These are phyloP conservation scores for Xylaria digitata DNA, from an alignment of 2,329 filamentous ascomycete species.

Conservation along the genomic window DNA sequence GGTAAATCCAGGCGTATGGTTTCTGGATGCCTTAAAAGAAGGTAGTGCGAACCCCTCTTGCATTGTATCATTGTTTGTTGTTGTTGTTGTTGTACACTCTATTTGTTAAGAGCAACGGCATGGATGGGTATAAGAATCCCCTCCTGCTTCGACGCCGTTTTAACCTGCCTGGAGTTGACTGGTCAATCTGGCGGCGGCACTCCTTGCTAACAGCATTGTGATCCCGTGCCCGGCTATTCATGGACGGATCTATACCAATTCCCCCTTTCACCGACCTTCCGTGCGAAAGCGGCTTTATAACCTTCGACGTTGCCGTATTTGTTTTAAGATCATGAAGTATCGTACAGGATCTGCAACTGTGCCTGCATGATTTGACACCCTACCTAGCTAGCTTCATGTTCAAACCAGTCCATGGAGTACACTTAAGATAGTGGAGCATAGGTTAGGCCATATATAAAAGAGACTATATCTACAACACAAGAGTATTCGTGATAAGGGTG, in stretches of 20 bases:
- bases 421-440: conserved; percentile 23
- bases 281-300: conserved; percentile 15
- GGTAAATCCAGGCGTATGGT: conserved; percentile 37
- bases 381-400: conserved; percentile 5
- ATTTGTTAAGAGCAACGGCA: conserved; percentile 24
- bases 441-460: conserved; percentile 26
- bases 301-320: conserved; percentile 14
- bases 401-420: conserved; percentile 15
- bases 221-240: not conserved
- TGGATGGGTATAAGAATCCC: conserved; percentile 17
- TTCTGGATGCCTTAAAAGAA: conserved; percentile 38
- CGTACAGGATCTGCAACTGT: conserved; percentile 3
- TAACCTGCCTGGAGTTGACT: not conserved
- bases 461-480: conserved; percentile 19
- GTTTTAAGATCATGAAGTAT: conserved; percentile 15
- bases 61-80: conserved; percentile 42
- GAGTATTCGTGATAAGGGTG: not conserved
- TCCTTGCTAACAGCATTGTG: not conserved
- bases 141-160: not conserved
- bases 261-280: conserved; percentile 7
- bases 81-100: conserved; percentile 39
- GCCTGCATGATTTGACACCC: conserved; percentile 16
- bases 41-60: conserved; percentile 36
- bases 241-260: conserved; percentile 8
- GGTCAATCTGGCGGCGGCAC: not conserved